Evolutionary conservation across 192 early-diverging fungal genomes (phyloP).

Genomic region (Mortierella alpina): DNA sequence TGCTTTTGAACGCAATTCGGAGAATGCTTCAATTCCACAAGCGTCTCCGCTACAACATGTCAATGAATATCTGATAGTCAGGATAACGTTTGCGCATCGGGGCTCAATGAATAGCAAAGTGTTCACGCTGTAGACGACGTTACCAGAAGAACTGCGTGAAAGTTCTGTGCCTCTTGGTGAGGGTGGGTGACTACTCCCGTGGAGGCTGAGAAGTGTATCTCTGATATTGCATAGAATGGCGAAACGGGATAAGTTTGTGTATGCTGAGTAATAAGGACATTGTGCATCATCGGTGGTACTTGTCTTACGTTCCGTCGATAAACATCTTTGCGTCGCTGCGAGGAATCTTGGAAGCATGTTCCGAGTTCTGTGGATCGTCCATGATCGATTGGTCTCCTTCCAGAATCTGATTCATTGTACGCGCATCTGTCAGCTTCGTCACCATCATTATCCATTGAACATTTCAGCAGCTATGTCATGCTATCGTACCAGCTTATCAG

Average conservation of each 20-base stretch:
- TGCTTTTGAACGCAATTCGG: neutral
- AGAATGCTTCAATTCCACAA: neutral
- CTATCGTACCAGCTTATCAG: neutral
- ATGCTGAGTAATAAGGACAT: neutral
- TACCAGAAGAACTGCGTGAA: neutral
- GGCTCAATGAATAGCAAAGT: neutral
- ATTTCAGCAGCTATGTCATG: slow-evolving; percentile 1
- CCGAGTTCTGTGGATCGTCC: slow-evolving; percentile 1
- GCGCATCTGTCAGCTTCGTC: neutral
- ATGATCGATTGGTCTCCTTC: neutral
- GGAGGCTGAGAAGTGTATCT: slow-evolving; percentile 1
- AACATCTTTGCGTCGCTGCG: slow-evolving; percentile 5
- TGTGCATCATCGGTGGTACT: neutral
- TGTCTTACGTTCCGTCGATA: slow-evolving; percentile 1
- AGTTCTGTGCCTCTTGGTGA: neutral
- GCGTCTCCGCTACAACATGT: neutral
- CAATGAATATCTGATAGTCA: neutral
- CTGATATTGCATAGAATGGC: slow-evolving; percentile 3
- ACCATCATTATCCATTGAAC: neutral
- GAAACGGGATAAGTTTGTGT: slow-evolving; percentile 5
- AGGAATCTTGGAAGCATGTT: neutral
- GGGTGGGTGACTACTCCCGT: slow-evolving; percentile 5
- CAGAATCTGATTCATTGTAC: slow-evolving; percentile 1
- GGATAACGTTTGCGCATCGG: neutral
- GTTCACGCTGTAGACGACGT: neutral